Conservation (phyloP, 176 grass and related monocot genomes). For the Typha latifolia region DNA sequence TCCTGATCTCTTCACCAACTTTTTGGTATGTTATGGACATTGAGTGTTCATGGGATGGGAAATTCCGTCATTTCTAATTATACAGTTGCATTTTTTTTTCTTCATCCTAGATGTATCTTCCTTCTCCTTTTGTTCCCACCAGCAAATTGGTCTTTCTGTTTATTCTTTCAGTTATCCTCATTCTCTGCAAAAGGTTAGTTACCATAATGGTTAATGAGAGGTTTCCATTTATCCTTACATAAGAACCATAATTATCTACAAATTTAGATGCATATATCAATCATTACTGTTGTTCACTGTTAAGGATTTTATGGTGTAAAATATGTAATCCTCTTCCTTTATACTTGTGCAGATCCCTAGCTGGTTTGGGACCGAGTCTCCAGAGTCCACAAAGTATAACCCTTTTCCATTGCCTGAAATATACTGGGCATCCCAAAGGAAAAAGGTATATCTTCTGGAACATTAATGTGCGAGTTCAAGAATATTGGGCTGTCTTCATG, state of each 20-base stretch:
- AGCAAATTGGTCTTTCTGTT: background rate
- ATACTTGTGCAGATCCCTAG: conserved; percentile 62
- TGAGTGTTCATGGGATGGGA: background rate
- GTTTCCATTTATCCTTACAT: no score
- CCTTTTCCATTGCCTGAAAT: conserved; percentile 85
- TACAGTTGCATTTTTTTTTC: background rate
- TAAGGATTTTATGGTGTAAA: background rate
- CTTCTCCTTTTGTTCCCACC: background rate
- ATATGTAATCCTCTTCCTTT: background rate
- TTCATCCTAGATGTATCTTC: background rate
- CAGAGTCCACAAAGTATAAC: conserved; percentile 46
- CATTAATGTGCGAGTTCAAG: background rate
- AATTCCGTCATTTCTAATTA: background rate
- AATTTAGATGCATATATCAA: background rate
- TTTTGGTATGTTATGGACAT: conserved; percentile 52
- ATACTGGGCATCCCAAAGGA: conserved; percentile 63
- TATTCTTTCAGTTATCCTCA: no score
- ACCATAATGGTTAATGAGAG: no score
- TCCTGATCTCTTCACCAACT: conserved; percentile 88
- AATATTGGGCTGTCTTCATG: conserved; percentile 3
- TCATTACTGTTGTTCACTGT: background rate
- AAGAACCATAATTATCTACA: no score
- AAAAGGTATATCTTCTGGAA: conserved; percentile 45
- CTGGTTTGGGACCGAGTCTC: conserved; percentile 53
- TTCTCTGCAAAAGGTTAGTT: no score